Evolutionary conservation across 768 basidiomycete genomes (phyloP).

Genomic region (Mycena metata): DNA sequence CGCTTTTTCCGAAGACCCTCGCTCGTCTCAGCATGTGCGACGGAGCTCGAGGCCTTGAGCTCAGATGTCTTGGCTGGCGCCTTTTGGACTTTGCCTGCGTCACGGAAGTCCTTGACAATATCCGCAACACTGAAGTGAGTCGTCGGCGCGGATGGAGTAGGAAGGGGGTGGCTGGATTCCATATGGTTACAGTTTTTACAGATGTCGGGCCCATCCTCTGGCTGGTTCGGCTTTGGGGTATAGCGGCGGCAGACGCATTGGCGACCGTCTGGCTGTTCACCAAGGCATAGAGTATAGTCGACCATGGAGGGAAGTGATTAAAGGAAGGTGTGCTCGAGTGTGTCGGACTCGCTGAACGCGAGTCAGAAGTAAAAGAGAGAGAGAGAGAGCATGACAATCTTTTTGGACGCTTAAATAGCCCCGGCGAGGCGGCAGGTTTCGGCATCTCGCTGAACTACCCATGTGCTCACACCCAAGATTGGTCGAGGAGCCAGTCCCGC

Average conservation of each 20-base stretch:
- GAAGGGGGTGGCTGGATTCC: background rate
- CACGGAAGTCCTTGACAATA: background rate
- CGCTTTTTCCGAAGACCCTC: background rate
- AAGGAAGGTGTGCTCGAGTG: background rate
- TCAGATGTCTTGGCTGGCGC: background rate
- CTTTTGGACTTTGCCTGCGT: background rate
- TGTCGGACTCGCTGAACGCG: background rate
- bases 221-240: background rate
- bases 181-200: constrained; percentile 6
- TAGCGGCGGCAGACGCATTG: background rate
- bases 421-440: no score
- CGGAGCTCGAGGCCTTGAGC: background rate
- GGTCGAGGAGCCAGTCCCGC: no score
- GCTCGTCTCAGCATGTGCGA: background rate
- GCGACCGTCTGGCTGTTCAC: background rate
- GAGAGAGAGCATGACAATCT: background rate
- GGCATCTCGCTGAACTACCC: no score
- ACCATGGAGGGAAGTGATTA: background rate
- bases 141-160: background rate
- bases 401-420: no score
- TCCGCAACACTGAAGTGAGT: background rate
- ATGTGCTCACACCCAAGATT: no score
- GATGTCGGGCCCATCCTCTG: background rate
- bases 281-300: background rate
- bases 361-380: background rate